phyloP scores from a whole-genome alignment of 768 basidiomycete species.

The Pulveroboletus sp. region DNA sequence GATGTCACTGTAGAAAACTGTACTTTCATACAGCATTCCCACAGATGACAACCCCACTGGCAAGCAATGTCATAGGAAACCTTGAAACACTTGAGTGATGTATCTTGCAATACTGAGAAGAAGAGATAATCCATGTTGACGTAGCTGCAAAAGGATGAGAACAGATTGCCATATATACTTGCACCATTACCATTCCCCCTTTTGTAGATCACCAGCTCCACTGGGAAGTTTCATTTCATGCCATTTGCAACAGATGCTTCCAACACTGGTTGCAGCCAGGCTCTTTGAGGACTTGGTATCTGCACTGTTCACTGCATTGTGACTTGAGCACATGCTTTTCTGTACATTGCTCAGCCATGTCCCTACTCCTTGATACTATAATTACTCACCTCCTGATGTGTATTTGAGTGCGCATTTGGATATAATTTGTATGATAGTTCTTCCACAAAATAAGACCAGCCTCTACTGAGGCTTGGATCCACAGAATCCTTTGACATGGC shows the following conservation, averaged over 20 bases:
- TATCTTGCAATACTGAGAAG: not conserved
- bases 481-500: conserved; percentile 9
- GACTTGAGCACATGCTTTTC: not conserved
- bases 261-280: too few species aligned
- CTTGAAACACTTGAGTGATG: not conserved
- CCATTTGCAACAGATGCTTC: not conserved
- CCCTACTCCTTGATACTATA: not conserved
- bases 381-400: conserved; percentile 18
- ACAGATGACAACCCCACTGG: not conserved
- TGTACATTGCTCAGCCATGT: not conserved
- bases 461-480: conserved; percentile 24
- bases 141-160: not conserved
- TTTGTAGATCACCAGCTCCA: not conserved
- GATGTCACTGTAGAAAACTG: too few species aligned
- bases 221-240: not conserved
- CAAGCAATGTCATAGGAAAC: too few species aligned
- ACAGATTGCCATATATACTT: too few species aligned
- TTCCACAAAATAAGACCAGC: conserved; percentile 27
- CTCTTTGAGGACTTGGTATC: not conserved
- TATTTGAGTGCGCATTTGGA: conserved; percentile 1
- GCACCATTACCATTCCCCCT: not conserved
- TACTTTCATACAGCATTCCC: too few species aligned
- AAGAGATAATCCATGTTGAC: too few species aligned
- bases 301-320: not conserved
- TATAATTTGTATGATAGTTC: conserved; percentile 15